phyloP scores from a whole-genome alignment of 768 basidiomycete genomes.

The Agaricus subrufescens region DNA sequence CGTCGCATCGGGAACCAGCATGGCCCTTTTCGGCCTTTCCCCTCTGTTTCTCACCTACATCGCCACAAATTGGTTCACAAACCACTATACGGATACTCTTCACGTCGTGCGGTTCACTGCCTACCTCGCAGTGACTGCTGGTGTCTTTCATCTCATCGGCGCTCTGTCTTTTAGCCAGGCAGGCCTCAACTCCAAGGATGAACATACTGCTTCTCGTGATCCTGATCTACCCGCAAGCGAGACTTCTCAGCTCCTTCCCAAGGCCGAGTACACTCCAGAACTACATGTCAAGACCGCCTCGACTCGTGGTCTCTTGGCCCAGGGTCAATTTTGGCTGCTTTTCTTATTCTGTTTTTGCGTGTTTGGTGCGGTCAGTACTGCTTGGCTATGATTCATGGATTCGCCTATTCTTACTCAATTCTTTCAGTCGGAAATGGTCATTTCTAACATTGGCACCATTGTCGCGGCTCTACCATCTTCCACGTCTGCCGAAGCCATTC shows the following conservation, averaged over 20 bases:
- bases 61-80: slow-evolving; percentile 59
- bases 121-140: slow-evolving; percentile 54
- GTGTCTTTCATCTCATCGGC: slow-evolving; percentile 49
- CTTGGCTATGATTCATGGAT: not conserved
- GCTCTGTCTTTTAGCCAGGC: slow-evolving; percentile 26
- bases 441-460: slow-evolving; percentile 79
- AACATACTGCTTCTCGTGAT: not conserved
- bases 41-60: slow-evolving; percentile 67
- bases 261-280: slow-evolving; percentile 4
- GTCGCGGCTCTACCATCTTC: slow-evolving; percentile 54
- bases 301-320: slow-evolving; percentile 42
- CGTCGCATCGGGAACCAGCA: slow-evolving; percentile 58
- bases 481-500: slow-evolving; percentile 9
- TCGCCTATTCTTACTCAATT: not conserved
- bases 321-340: slow-evolving; percentile 65
- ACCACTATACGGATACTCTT: slow-evolving; percentile 35
- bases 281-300: slow-evolving; percentile 14
- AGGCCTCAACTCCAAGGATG: slow-evolving; percentile 4
- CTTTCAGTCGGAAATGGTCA: slow-evolving; percentile 70
- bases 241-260: slow-evolving; percentile 26
- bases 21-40: slow-evolving; percentile 78
- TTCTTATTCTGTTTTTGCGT: slow-evolving; percentile 41
- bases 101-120: slow-evolving; percentile 43
- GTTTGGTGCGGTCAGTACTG: slow-evolving; percentile 63
- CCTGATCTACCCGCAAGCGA: slow-evolving; percentile 18